Base-by-base conservation (phyloP, 2,329 filamentous ascomycete species). In the Mollisia scopiformis region DNA sequence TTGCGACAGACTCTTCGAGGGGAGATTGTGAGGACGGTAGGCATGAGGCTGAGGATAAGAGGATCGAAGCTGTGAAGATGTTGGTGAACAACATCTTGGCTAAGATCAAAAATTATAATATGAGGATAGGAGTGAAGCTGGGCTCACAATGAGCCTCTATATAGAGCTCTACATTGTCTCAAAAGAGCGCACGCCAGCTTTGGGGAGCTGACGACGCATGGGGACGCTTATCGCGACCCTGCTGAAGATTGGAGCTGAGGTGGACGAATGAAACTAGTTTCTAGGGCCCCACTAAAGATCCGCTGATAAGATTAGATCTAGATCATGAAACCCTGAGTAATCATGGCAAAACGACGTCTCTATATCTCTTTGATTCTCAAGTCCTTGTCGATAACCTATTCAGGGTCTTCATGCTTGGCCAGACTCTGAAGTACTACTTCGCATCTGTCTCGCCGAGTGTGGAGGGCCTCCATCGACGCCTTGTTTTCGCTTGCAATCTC, bases 201-300 rank as follows among this genome's bases (percentile, higher is more conserved):
- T 33, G 27, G 13, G 21, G 16, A 51, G 49, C 49, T 51, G 49
- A 51, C 49, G 49, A 51, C 49, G 49, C 49, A 51, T 33, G 16
- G 49, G n/a, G 19, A 35, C 28, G n/a, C 49, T 51, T 51, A 51
- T 51, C 49, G 49, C 30, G 14, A 33, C 23, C 43, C 43, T 28
- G 43, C 21, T 25, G 21, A 19, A 27, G 30, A 2, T 50, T 33
- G 28, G 23, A 31, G 30, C 30, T 51, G 31, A 11, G 27, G 6
- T 47, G 43, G 30, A n/a, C 49, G 30, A 51, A 51, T 51, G 27
- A 33, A 16, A 51, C 28, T 11, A n/a, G n/a, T 14, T 28, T 30
- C 28, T 10, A n/a, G 19, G 13, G 27, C 27, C 49, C 49, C 28
- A 51, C 49, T 16, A 11, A 19, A 30, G 49, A 23, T 33, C 49